Evolutionary conservation across 2,329 filamentous ascomycete species (phyloP), one percentile per base, ranked within the genome.

Genomic region (Stagonosporopsis cucurbitacearum): DNA sequence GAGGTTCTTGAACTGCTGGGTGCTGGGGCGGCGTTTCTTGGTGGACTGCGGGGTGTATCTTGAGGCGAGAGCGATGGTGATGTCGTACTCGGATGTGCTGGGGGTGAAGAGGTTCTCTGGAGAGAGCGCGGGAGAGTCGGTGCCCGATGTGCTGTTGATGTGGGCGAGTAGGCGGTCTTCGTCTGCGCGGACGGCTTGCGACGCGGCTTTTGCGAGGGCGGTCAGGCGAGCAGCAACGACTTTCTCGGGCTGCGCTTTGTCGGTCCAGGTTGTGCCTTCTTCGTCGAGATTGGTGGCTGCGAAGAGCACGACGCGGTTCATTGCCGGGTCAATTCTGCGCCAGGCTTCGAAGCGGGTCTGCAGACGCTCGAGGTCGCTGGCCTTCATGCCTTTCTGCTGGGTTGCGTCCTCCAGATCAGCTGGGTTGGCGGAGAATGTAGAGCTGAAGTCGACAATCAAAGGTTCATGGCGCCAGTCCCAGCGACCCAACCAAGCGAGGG

Each of bases 391-490:
- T 23, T 62, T 65, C 20, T 50, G 42, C 0, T 60, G 55, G 25
- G 44, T 56, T n/a, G 55, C 47, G 9, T 62, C 59, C 39, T 65
- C 64, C 5, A 66, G 35, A 11, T 68, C 65, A 4, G 62, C 58
- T 0, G 62, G 57, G 33, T 62, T 65, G 25, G 51, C 59, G 7
- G 66, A 57, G 36, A 66, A 66, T 2, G 58, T 61, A 15, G 65
- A 63, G 22, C 86, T 84, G 23, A 91, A 83, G 73, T 97, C 92
- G 23, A 97, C 82, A 30, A 96, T 82, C 28, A 98, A 81, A 1
- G 95, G 90, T 49, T 92, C 88, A 7, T 87, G 82, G 25, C 90
- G 86, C 95, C 95, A 99, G 73, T 98, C 92, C 92, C 95, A 99
- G 37, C 87, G 84, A 1, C 92, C 86, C 13, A 99, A 81, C 73